Base-by-base conservation (phyloP, 192 early-diverging fungal genomes). In the Coemansia sp. region DNA sequence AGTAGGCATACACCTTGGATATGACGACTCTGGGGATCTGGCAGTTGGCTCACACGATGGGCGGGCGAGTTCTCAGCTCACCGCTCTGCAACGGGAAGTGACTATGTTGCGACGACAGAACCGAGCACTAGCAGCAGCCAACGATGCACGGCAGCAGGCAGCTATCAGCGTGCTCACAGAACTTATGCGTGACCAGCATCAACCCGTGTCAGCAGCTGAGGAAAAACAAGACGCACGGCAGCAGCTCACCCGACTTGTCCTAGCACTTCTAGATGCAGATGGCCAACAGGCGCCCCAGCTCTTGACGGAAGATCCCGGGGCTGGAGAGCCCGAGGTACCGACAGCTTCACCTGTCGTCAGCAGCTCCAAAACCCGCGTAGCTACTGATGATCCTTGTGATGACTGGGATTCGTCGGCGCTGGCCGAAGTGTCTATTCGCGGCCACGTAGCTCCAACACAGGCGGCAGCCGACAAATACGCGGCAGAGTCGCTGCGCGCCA, bases 371-470 rank as follows among this genome's bases (percentile, higher is more conserved):
- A 58, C 55, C 4, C 55, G 55, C 30, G 17, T 58, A 32, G 55
- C 55, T 1, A 30, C 30, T 1, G 55, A 58, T 17, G 55, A 58
- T 1, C 30, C 55, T 17, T 32, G 55, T 6, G 23, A 42, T 10
- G 79, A 82, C 66, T 82, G 80, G 80, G 70, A 82, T 23, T 13
- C 71, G 16, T 28, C 28, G 13, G 80, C 75, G 3, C 60, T 82
- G 21, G 57, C 50, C 4, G 75, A 77, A n/a, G 61, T 77, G 7
- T 46, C 78, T 4, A 58, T 19, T 38, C 65, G 68, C 47, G 75
- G 75, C 17, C 39, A 21, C 13, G 38, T 76, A 3, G 50, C 68
- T 2, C 63, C 47, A 11, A 44, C 62, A 3, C 69, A 70, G 43
- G 14, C 62, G 32, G 21, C 23, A 1, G 50, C 13, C 7, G 80